Base-by-base conservation (phyloP, 805 yeast genomes). In the Kazachstania psychrophila region DNA sequence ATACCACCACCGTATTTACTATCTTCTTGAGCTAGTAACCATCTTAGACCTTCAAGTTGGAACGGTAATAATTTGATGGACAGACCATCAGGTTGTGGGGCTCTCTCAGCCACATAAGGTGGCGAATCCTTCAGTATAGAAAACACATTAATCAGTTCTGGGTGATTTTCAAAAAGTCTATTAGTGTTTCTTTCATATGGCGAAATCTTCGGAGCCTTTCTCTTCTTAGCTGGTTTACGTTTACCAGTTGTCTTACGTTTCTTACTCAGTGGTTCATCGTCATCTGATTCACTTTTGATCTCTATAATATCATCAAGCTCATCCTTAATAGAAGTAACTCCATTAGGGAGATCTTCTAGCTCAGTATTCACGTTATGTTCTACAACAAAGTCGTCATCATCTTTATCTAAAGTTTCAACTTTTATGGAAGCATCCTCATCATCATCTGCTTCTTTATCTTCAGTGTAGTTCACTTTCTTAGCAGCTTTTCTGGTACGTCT, bases 1-100 rank as follows among this genome's bases (percentile, higher is more conserved):
- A 92, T 79, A 12, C 97, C 98, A 18, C 98, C 98, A 12, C 72
- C 68, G 58, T 81, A 89, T 29, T 68, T 70, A 17, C 83, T 69
- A 16, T 76, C 77, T 53, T 89, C 97, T 61, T 89, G 97, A 33
- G 75, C 69, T 11, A 73, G 48, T 42, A 92, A 69, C 99, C 99
- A 92, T 50, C 81, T 73, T 33, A 92, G 65, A 14, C 98, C 98
- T 64, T 92, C 99, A 12, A 75, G 65, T 61, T 92, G 99, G 61
- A 92, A 92, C 1, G 96, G 97, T 20, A 92, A 65, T 26, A 92
- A 60, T 20, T 68, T 69, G 31, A 86, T 70, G 2, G 71, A 71
- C 82, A 89, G 75, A 8, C 82, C 87, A 1, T 65, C 69, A 0
- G 98, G 97, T 51, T 87, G 96, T 10, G 60, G 63, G 0, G 87